Evolutionary conservation across 1,284 basidiomycete species (phyloP).

Genomic region (Fistulina hepatica): DNA sequence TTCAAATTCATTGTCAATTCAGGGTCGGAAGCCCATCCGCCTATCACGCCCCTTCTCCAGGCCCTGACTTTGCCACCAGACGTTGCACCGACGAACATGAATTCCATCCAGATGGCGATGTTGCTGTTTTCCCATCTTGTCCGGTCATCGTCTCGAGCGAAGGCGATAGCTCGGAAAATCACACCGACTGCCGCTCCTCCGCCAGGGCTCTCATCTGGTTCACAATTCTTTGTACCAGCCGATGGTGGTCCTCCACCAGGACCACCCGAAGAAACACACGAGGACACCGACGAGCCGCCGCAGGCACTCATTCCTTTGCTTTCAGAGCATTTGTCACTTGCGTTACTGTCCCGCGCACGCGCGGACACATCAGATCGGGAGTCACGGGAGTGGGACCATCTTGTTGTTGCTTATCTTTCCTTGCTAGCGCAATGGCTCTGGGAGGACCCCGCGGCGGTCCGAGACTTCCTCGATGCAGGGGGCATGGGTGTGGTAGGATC

Average conservation of each 20-base stretch:
- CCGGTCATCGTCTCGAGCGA: slow-evolving; percentile 58
- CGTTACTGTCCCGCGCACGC: slow-evolving; percentile 56
- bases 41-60: slow-evolving; percentile 56
- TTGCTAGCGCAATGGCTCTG: slow-evolving; percentile 91
- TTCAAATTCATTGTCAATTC: slow-evolving; percentile 8
- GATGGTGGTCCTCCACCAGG: slow-evolving; percentile 37
- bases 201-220: slow-evolving; percentile 17
- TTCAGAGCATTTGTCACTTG: slow-evolving; percentile 60
- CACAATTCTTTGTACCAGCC: slow-evolving; percentile 61
- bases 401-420: slow-evolving; percentile 80
- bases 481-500: slow-evolving; percentile 78
- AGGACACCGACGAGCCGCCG: slow-evolving; percentile 52
- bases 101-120: slow-evolving; percentile 56
- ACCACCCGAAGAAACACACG: slow-evolving; percentile 20
- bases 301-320: slow-evolving; percentile 63
- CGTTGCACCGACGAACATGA: slow-evolving; percentile 35
- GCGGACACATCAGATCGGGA: slow-evolving; percentile 58
- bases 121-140: slow-evolving; percentile 65
- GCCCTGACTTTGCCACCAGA: slow-evolving; percentile 45
- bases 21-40: slow-evolving; percentile 31
- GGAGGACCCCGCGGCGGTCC: slow-evolving; percentile 84
- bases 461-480: slow-evolving; percentile 84
- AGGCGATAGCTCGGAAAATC: slow-evolving; percentile 65
- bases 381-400: slow-evolving; percentile 77
- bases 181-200: slow-evolving; percentile 35